Conservation (phyloP, 2,329 filamentous ascomycete genomes). For the Anthostomella pinea region DNA sequence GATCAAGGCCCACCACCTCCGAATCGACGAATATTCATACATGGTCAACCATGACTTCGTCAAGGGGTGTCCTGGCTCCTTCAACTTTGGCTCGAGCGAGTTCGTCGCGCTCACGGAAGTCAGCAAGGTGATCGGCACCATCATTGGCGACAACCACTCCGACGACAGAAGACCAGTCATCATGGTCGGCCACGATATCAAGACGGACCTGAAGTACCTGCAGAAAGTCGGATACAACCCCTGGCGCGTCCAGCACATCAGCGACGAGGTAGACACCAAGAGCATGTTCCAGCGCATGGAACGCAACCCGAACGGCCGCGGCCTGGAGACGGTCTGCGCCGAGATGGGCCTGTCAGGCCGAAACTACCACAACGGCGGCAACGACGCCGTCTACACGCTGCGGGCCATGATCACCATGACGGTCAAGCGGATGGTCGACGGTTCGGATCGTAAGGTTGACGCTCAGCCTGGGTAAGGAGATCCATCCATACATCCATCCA, state of each 20-base stretch:
- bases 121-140: constrained; percentile 32
- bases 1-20: constrained; percentile 72
- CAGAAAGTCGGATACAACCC: constrained; percentile 62
- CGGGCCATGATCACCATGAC: constrained; percentile 67
- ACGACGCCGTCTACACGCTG: constrained; percentile 79
- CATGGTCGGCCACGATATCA: constrained; percentile 74
- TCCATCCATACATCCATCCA: no score
- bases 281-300: constrained; percentile 64
- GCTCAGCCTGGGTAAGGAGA: no score
- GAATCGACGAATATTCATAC: constrained; percentile 66
- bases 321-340: constrained; percentile 59
- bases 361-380: constrained; percentile 82
- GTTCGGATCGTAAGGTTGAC: constrained; percentile 4
- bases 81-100: constrained; percentile 68
- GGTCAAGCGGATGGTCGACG: constrained; percentile 33
- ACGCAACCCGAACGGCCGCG: constrained; percentile 49
- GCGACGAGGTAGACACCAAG: constrained; percentile 71
- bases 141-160: constrained; percentile 32
- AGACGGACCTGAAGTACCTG: constrained; percentile 67
- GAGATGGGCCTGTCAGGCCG: constrained; percentile 61
- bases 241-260: constrained; percentile 48
- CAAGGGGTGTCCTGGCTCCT: constrained; percentile 67
- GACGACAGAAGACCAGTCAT: constrained; percentile 50
- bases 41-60: constrained; percentile 68
- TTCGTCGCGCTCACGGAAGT: constrained; percentile 38